Base-by-base conservation (phyloP, 2,329 filamentous ascomycete genomes). In the Neonectria magnoliae region DNA sequence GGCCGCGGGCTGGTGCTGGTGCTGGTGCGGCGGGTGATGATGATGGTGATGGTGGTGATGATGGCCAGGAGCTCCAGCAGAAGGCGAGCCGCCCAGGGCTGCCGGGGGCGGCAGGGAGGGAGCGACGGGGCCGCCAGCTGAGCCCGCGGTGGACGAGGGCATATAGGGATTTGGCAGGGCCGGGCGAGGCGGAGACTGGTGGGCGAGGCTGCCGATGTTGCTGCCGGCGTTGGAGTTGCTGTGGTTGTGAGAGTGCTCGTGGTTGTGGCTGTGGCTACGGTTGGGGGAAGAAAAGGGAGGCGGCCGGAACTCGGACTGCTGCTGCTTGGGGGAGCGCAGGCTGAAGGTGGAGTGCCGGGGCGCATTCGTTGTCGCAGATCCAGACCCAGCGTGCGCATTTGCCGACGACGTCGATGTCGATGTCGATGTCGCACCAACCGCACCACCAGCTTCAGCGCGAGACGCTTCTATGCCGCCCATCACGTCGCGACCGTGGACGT, bases 241-340 rank as follows among this genome's bases (percentile, higher is more conserved):
- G 73, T 71, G 66, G 70, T 66, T 70, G 64, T 72, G 76, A 72
- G 54, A 73, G 65, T 60, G 76, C 63, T 69, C 29, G 27, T 50
- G 47, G 16, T 50, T 31, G 27, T 31, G 47, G n/a, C 33, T 50
- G 27, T 20, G 47, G 27, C 10, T 50, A 50, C 27, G 61, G 65
- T 70, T 71, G 36, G 67, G 76, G 67, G 73, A 71, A 51, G 75
- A 65, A 69, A 74, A 77, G 67, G 74, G 71, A 71, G 73, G 72
- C 57, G 74, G 68, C 67, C 76, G 76, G 57, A 79, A 82, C 68
- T 83, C 81, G 68, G 79, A 66, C 66, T 57, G 55, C 41, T 57
- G 55, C 41, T 81, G 81, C 53, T 83, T 82, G 67, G 83, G 83
- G 64, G 84, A 86, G 75, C 83, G 81, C 76, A 85, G 76, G 74